These are phyloP conservation scores for Mortierella sp. DNA, from an alignment of 371 early-diverging fungal genomes.

Conservation along the genomic window DNA sequence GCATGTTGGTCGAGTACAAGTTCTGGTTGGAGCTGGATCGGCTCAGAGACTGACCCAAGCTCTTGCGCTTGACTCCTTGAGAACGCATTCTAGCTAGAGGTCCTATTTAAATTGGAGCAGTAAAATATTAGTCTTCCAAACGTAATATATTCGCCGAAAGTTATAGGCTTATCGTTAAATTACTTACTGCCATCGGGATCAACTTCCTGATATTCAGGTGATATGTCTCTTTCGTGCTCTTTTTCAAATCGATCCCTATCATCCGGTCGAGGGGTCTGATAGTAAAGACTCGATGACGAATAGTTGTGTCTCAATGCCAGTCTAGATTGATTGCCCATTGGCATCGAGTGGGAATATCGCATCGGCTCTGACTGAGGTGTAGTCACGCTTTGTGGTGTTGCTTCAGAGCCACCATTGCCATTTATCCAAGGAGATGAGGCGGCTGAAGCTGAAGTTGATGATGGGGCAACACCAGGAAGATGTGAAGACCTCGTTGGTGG, in stretches of 20 bases:
- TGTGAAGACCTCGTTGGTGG: slow-evolving; percentile 21
- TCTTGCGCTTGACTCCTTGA: slow-evolving; percentile 34
- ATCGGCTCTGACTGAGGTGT: slow-evolving; percentile 23
- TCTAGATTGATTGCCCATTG: slow-evolving; percentile 1
- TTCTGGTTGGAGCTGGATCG: slow-evolving; percentile 34
- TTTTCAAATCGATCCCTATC: slow-evolving; percentile 24
- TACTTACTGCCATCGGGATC: slow-evolving; percentile 40
- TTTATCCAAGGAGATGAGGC: slow-evolving; percentile 25
- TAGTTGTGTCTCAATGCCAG: slow-evolving; percentile 18
- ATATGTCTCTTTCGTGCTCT: slow-evolving; percentile 31
- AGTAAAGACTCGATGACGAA: slow-evolving; percentile 31
- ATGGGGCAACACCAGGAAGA: background rate
- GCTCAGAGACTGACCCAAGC: slow-evolving; percentile 19
- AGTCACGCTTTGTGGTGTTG: background rate
- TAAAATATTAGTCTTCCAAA: background rate
- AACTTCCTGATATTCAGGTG: slow-evolving; percentile 30
- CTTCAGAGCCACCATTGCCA: background rate
- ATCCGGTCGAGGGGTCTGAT: slow-evolving; percentile 20
- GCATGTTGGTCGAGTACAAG: slow-evolving; percentile 25
- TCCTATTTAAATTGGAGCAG: slow-evolving; percentile 7
- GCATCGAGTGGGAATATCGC: slow-evolving; percentile 26
- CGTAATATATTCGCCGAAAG: background rate
- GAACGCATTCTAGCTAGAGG: slow-evolving; percentile 20
- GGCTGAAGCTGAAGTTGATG: slow-evolving; percentile 1
- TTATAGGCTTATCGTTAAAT: background rate